Base-by-base conservation (phyloP, 2,329 filamentous ascomycete genomes). In the Magnaporthiopsis rhizophila region DNA sequence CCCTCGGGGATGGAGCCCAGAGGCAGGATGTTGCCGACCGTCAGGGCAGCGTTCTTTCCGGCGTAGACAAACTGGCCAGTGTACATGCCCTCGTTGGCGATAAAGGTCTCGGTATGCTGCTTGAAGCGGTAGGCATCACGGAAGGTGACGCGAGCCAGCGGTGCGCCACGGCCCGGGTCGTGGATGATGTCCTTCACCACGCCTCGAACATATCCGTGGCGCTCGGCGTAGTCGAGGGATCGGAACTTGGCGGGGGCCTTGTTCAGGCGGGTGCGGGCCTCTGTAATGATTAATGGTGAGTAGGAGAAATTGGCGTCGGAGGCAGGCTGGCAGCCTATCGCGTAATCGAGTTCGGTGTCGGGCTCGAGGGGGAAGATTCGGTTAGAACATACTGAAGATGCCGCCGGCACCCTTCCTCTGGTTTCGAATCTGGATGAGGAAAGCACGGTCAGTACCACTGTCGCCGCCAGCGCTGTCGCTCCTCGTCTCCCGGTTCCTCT, bases 71-170 rank as follows among this genome's bases (percentile, higher is more conserved):
- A 99, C 83, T 99, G 95, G 80, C 95, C 95, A 72, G 95, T 97
- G 91, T 98, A 99, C 93, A 98, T 97, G 85, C 95, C 95, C 87
- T 98, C 95, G 85, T 98, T 99, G 83, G 95, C 95, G 79, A 99
- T 99, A 89, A 99, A 97, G 74, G 95, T 99, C 89, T 99, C 93
- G 81, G 90, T 94, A 80, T 92, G 84, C 79, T 93, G 89, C 89
- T 96, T 97, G 90, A 91, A 98, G 82, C 89, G 88, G 90, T 99
- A 99, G 75, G 95, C 92, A 83, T 96, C 91, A 76, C 95, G 93
- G 91, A 99, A 99, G 75, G 87, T 83, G 77, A 99, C 93, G 83
- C 91, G 92, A 79, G 95, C 95, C 78, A 99, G 91, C 75, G 95
- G 95, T 81, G 96, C 92, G 84, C 95, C 95, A 84, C 95, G 93